Base-by-base conservation (phyloP, 192 early-diverging fungal genomes). In the Chytriomyces confervae region DNA sequence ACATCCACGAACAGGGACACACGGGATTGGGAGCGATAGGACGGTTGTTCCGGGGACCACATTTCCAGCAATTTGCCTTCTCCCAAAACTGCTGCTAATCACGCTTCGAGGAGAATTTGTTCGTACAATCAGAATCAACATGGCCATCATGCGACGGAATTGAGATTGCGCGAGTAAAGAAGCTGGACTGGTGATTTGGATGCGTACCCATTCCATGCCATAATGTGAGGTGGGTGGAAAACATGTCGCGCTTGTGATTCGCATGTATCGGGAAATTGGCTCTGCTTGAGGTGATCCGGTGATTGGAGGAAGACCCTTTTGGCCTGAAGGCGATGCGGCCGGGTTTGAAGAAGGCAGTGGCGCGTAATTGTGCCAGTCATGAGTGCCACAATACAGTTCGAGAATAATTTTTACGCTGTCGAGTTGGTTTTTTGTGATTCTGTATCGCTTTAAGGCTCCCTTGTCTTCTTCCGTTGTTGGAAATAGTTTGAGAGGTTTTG, bases 331-430 rank as follows among this genome's bases (percentile, higher is more conserved):
- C 43, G 50, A 79, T 61, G 62, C 44, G 43, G 11, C 46, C 2
- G 50, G 51, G 13, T 62, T 10, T 66, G 16, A 4, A 23, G 18
- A 53, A 77, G 64, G 60, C 60, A 61, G 44, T 53, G 46, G 63
- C 71, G 13, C 76, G 69, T 79, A 83, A 76, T 83, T 83, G 76
- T 83, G 82, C 36, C 24, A 83, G 62, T 83, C 80, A 66, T 83
- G 82, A 2, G 82, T 80, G 16, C 82, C 82, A 24, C 74, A 57
- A 61, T 66, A 83, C 7, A 75, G 47, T 18, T 70, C 47, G 11
- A 79, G 61, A 47, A 81, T 81, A 29, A 29, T n/a, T 27, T 66
- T 24, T 43, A 83, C 60, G 9, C 10, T 62, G 4, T 62, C 53
- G 6, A 67, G 46, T 77, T 83, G 79, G 27, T 51, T 7, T 1